Evolutionary conservation across 2,329 filamentous ascomycete genomes (phyloP).

Genomic region (Fusarium liriodendri): DNA sequence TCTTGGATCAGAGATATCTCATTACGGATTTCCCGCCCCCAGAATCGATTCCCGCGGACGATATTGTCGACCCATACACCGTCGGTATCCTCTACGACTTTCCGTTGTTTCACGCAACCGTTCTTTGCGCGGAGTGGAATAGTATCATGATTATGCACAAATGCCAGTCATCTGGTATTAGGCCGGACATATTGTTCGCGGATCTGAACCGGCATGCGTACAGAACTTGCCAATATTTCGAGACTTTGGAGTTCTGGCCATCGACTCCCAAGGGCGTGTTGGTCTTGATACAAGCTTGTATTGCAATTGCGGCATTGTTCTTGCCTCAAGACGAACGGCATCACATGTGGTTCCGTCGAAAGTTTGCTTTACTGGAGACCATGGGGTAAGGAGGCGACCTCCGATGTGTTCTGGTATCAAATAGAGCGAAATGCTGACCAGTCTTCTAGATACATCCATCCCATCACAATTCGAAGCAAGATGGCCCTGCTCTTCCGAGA

Average conservation of each 20-base stretch:
- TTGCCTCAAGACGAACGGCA: conserved; percentile 80
- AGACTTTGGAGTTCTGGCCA: conserved; percentile 80
- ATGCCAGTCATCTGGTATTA: conserved; percentile 73
- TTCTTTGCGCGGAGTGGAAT: conserved; percentile 80
- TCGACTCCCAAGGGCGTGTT: conserved; percentile 76
- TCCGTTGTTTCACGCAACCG: conserved; percentile 79
- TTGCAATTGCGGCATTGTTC: conserved; percentile 82
- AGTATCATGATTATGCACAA: conserved; percentile 84
- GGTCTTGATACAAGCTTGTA: conserved; percentile 77
- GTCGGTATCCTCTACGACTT: conserved; percentile 77
- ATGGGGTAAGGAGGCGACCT: conserved; percentile 71
- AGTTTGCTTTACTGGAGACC: conserved; percentile 81
- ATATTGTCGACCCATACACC: conserved; percentile 80
- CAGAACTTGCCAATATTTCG: conserved; percentile 81
- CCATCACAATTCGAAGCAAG: conserved; percentile 76
- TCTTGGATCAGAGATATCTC: conserved; percentile 71
- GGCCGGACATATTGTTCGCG: conserved; percentile 60
- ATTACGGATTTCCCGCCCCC: conserved; percentile 72
- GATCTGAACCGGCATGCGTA: conserved; percentile 73
- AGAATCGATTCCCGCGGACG: conserved; percentile 63
- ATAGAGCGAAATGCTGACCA: conserved; percentile 13
- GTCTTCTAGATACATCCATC: conserved; percentile 80
- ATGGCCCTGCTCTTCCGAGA: conserved; percentile 83
- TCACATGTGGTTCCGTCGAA: conserved; percentile 82
- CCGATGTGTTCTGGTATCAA: neutral